Percentiles rank a stretch among this genome's conserved stretches.
phyloP scores from a whole-genome alignment of 805 yeast species.

The Maudiozyma saulgeensis region DNA sequence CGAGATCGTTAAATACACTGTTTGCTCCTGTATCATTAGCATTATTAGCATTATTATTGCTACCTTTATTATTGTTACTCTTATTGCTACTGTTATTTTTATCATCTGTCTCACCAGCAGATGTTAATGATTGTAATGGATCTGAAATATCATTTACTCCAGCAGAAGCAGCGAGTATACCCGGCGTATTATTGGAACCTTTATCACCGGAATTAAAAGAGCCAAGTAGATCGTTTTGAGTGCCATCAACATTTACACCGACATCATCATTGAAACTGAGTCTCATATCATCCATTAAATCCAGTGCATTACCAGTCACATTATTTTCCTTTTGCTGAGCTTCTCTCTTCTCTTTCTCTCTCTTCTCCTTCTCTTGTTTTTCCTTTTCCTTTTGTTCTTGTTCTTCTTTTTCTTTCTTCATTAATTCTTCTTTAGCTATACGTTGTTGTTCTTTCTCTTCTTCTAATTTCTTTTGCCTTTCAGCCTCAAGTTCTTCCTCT shows the following conservation, averaged over 20 bases:
- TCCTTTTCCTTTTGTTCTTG: conserved; percentile 3
- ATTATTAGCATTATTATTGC: neutral
- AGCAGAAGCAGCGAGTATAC: neutral
- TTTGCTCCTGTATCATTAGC: conserved; percentile 1
- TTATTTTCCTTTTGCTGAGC: conserved; percentile 5
- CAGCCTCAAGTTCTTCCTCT: conserved; percentile 15
- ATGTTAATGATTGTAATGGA: neutral
- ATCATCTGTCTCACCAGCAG: neutral
- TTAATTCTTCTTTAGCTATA: neutral
- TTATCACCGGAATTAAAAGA: neutral
- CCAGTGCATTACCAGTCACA: neutral
- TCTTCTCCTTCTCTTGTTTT: neutral
- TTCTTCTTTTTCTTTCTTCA: conserved; percentile 5
- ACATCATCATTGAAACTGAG: conserved; percentile 7
- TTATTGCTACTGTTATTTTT: neutral
- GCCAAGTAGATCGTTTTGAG: neutral
- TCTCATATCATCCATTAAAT: conserved; percentile 7
- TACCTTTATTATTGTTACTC: neutral
- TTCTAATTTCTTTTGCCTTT: conserved; percentile 15
- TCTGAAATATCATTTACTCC: neutral
- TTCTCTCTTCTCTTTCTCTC: neutral
- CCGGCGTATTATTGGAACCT: neutral
- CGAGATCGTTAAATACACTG: conserved; percentile 14
- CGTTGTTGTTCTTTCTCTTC: conserved; percentile 10
- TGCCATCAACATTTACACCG: neutral